Evolutionary conservation across 768 basidiomycete genomes (phyloP), one percentile per base, ranked within the genome.

Genomic region (Solioccasus polychromus): DNA sequence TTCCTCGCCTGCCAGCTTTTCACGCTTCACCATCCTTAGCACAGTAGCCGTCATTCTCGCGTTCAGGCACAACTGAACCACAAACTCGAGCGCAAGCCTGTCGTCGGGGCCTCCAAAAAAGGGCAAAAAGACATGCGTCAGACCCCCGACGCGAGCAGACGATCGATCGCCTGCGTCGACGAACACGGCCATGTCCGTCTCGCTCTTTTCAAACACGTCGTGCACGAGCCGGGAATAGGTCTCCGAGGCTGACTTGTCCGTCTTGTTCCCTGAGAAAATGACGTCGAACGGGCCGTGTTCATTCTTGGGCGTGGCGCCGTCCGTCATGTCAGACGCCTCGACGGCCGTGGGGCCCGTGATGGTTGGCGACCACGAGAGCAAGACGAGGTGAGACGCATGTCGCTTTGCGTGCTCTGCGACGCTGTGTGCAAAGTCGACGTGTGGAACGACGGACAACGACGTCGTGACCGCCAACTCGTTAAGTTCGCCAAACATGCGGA

Each of bases 71-170:
- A 96, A 69, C 65, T 94, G 93, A 12, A 86, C 77, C 20, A 89
- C 85, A 54, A 97, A 82, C 25, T 87, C 81, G 29, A 98, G 69
- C 0, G 92, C 90, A 15, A 92, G 73, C 3, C 95, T 76, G 61
- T 96, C 94, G 63, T 98, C 95, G 0, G 92, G 88, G 0, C 95
- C 95, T 19, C 95, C 95, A 62, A 92, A 88, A 77, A 97, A 97
- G 0, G 92, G 88, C 11, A 96, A 58, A 68, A 92, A 88, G 14
- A 97, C 54, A 59, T 91, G 88, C 57, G 82, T 76, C 8, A 56
- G 63, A 31, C 67, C 68, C 36, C 63, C 63, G 22, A 45, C 2
- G 18, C 41, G 54, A 31, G 53, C 48, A 0, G 57, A 52, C 25
- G 58, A 41, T 8, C 53, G 55, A 42, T 71, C 68, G 29, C 74